Conservation (phyloP, 805 yeast species). For the Cyberlindnera amylophila region DNA sequence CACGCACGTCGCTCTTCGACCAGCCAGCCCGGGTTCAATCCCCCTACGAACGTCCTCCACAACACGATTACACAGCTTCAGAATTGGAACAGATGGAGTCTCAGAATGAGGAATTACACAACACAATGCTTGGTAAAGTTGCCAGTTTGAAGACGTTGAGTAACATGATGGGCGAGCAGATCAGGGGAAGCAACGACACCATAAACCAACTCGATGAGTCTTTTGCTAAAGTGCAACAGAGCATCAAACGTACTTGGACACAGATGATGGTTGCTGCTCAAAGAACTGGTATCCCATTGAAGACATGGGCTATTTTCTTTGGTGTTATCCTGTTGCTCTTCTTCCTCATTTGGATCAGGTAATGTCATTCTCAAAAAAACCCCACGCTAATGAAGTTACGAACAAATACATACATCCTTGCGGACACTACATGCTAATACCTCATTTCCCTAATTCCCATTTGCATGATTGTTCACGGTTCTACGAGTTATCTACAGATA, state of each 20-base stretch:
- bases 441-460: too few relatives aligned
- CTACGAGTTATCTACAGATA: too few relatives aligned
- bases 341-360: conserved; percentile 44
- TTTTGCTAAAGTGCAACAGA: conserved; percentile 43
- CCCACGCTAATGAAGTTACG: too few relatives aligned
- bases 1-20: conserved; percentile 24
- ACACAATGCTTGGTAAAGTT: conserved; percentile 51
- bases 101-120: conserved; percentile 59
- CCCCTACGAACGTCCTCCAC: conserved; percentile 36
- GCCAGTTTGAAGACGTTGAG: conserved; percentile 52
- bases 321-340: conserved; percentile 46
- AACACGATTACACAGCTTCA: conserved; percentile 45
- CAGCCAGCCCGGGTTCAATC: conserved; percentile 34
- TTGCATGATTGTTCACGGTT: too few relatives aligned
- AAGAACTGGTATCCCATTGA: conserved; percentile 59
- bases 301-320: conserved; percentile 53
- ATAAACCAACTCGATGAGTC: conserved; percentile 39
- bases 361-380: background rate
- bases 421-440: too few relatives aligned
- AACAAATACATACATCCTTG: too few relatives aligned
- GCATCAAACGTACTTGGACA: conserved; percentile 49
- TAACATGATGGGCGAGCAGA: conserved; percentile 61
- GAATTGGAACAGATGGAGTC: conserved; percentile 58
- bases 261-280: conserved; percentile 63
- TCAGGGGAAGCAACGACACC: conserved; percentile 48